A percentile compares a stretch with the other conserved stretches of the same genome.
Evolutionary conservation across 2,329 filamentous ascomycete genomes (phyloP).

Genomic region (Sordariomycetes sp.): DNA sequence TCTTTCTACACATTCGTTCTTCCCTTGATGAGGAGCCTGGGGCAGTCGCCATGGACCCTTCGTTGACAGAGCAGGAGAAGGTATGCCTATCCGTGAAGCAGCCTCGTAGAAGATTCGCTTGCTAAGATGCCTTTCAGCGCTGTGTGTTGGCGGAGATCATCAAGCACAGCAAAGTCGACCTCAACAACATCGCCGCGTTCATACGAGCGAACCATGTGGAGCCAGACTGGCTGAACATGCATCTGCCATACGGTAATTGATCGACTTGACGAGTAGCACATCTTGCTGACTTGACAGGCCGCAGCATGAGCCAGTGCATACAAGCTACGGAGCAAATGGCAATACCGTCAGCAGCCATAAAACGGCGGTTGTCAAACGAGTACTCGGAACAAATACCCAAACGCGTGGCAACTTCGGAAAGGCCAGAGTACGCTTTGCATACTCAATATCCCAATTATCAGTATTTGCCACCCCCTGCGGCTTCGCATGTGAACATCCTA

Average conservation of each 20-base stretch:
- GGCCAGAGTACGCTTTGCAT: slow-evolving; percentile 4
- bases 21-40: background rate
- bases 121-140: slow-evolving; percentile 27
- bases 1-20: slow-evolving; percentile 4
- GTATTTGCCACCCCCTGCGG: background rate
- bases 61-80: slow-evolving; percentile 42
- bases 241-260: slow-evolving; percentile 33
- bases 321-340: slow-evolving; percentile 27
- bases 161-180: slow-evolving; percentile 42
- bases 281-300: slow-evolving; percentile 30
- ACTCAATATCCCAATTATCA: background rate
- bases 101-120: slow-evolving; percentile 4
- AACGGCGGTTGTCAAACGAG: slow-evolving; percentile 26
- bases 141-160: slow-evolving; percentile 50
- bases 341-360: slow-evolving; percentile 17
- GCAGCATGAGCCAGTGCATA: slow-evolving; percentile 37
- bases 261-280: background rate
- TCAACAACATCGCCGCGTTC: slow-evolving; percentile 35
- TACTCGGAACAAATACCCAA: slow-evolving; percentile 14
- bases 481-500: slow-evolving; percentile 10
- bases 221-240: slow-evolving; percentile 38
- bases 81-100: slow-evolving; percentile 21
- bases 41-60: slow-evolving; percentile 1
- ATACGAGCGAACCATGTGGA: slow-evolving; percentile 29
- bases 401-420: slow-evolving; percentile 6